phyloP scores from a whole-genome alignment of 371 early-diverging fungal genomes.

The Rhizopus microsporus region DNA sequence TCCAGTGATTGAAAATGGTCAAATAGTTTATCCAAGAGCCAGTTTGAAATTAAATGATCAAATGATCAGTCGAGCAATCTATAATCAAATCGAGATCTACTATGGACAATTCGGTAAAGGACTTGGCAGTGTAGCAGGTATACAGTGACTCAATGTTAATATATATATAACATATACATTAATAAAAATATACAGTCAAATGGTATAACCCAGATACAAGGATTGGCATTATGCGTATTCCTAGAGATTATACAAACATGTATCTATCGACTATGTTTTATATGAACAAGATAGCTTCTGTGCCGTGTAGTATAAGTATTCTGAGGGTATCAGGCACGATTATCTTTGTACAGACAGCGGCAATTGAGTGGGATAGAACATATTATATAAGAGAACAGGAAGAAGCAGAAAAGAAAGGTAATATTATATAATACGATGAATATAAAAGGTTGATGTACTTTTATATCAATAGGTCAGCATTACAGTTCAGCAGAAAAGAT shows the following conservation, averaged over 20 bases:
- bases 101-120: constrained; percentile 47
- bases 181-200: constrained; percentile 29
- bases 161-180: background rate
- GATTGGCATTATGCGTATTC: constrained; percentile 41
- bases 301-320: constrained; percentile 34
- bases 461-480: constrained; percentile 15
- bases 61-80: constrained; percentile 23
- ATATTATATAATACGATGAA: background rate
- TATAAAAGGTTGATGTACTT: background rate
- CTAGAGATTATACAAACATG: constrained; percentile 42
- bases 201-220: constrained; percentile 45
- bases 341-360: constrained; percentile 37
- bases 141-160: background rate
- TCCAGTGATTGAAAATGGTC: constrained; percentile 31
- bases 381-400: constrained; percentile 37
- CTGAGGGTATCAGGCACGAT: constrained; percentile 44
- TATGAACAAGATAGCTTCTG: constrained; percentile 32
- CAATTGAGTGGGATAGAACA: constrained; percentile 37
- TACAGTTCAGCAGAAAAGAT: constrained; percentile 32
- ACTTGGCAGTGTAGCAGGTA: constrained; percentile 30
- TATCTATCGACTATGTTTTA: constrained; percentile 39
- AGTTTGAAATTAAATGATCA: constrained; percentile 24
- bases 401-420: constrained; percentile 34
- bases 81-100: constrained; percentile 26
- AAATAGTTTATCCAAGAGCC: constrained; percentile 28